Evolutionary conservation across 495 filamentous ascomycete genomes (phyloP).

Genomic region (Trichodelitschia bisporula): DNA sequence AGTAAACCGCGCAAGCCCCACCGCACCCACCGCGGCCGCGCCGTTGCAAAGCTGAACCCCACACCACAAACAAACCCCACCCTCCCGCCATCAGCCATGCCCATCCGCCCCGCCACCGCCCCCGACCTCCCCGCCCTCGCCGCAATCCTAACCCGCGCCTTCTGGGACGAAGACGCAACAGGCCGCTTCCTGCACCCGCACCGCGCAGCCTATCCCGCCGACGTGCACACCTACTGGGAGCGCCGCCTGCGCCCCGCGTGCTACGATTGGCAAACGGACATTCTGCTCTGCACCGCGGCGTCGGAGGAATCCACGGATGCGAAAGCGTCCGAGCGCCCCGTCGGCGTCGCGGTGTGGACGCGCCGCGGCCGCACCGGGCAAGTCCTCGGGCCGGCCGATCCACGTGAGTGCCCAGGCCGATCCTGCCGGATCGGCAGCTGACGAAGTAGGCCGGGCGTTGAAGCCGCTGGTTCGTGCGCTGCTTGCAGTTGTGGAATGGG

Average conservation of each 20-base stretch:
- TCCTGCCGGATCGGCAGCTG: background rate
- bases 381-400: too few species aligned
- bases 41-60: too few species aligned
- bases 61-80: too few species aligned
- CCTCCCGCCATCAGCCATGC: too few species aligned
- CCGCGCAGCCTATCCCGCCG: slow-evolving; percentile 1
- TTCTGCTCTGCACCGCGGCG: too few species aligned
- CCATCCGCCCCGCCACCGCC: slow-evolving; percentile 1
- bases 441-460: background rate
- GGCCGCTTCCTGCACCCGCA: slow-evolving; percentile 3
- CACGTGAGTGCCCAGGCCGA: too few species aligned
- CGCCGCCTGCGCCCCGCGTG: background rate
- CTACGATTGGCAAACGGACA: slow-evolving; percentile 1
- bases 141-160: background rate
- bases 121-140: slow-evolving; percentile 2
- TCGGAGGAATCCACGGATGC: too few species aligned
- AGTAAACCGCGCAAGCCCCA: too few species aligned
- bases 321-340: background rate
- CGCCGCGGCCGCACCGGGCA: too few species aligned
- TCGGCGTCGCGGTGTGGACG: slow-evolving; percentile 2
- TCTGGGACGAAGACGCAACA: slow-evolving; percentile 3
- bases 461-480: background rate
- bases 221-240: slow-evolving; percentile 1
- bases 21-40: too few species aligned
- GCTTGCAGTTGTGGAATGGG: background rate